Evolutionary conservation across 148 eudicot species (phyloP).

Genomic region (Bassia scoparia): DNA sequence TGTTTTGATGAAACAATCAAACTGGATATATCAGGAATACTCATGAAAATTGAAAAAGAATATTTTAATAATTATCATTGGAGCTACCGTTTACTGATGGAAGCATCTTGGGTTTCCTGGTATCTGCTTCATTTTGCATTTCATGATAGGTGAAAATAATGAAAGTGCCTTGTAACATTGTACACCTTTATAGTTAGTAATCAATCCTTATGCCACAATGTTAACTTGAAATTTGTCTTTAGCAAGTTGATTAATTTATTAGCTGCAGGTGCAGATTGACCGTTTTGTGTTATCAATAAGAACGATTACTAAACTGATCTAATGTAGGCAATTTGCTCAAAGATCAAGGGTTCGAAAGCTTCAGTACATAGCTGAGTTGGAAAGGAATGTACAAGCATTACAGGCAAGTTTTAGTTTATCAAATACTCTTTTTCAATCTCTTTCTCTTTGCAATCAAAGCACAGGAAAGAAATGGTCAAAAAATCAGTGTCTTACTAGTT

Average conservation of each 20-base stretch:
- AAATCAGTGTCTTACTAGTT: slow-evolving; percentile 1
- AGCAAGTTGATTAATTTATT: neutral
- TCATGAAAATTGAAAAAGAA: neutral
- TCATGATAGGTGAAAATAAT: slow-evolving; percentile 2
- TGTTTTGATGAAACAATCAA: too few relatives aligned
- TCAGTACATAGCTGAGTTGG: slow-evolving; percentile 96
- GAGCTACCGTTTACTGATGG: neutral
- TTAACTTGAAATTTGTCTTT: neutral
- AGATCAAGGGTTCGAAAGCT: slow-evolving; percentile 94
- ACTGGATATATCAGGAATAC: too few relatives aligned
- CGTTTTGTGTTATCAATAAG: neutral
- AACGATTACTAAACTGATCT: slow-evolving; percentile 15
- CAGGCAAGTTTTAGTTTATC: slow-evolving; percentile 48
- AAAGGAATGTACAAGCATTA: slow-evolving; percentile 79
- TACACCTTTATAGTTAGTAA: neutral
- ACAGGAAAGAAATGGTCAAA: neutral
- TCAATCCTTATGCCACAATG: slow-evolving; percentile 10
- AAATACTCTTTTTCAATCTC: neutral
- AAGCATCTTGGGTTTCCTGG: neutral
- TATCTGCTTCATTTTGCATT: neutral
- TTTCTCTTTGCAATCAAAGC: neutral
- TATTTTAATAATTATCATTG: neutral
- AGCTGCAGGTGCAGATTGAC: neutral
- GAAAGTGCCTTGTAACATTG: neutral
- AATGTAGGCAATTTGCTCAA: slow-evolving; percentile 92